Evolutionary conservation across 345 rosid species (phyloP), one percentile per base, ranked within the genome.

Genomic region (Eucalyptus polyanthemos): DNA sequence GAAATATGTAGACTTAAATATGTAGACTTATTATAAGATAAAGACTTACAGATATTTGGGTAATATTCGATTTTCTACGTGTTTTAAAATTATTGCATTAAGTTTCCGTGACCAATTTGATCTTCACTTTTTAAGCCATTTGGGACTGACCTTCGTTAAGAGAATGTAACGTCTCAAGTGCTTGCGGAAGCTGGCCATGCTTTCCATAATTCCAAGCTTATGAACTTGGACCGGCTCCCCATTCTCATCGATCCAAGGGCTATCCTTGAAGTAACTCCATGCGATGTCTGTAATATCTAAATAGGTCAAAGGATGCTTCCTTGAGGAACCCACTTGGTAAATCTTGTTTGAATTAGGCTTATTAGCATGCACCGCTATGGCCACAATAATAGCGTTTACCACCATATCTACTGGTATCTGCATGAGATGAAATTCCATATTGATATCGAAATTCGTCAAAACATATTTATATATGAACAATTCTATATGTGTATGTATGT

Each of bases 351-450:
- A 27, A 37, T 56, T 56, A 24, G 86, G 87, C n/a, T 22, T 85
- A 22, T 86, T 86, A 11, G 87, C 88, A 83, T 87, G 89, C 29
- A 67, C 80, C 25, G 31, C 89, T 87, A 89, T 80, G 34, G 89
- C 92, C 80, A 91, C 86, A 0, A 93, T 88, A 25, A 93, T 90
- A 2, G 91, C 86, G 12, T 93, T 93, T 76, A 93, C 92, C 87
- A 93, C 94, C 93, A 93, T 89, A 49, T 93, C 94, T 2, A 81
- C 93, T 1, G 93, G 94, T 76, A 93, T 80, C 92, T 93, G 90
- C 56, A 53, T 2, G 2, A 51, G 8, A 27, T 56, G 29, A 56
- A 56, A 56, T 56, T 24, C 62, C 62, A 56, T 56, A 56, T 17
- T 56, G 12, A 56, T 9, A 0, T 56, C 1, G 29, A 56, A 56